Evolutionary conservation across 352 stramenopile genomes (phyloP).

Genomic region (Phytophthora palmivora): DNA sequence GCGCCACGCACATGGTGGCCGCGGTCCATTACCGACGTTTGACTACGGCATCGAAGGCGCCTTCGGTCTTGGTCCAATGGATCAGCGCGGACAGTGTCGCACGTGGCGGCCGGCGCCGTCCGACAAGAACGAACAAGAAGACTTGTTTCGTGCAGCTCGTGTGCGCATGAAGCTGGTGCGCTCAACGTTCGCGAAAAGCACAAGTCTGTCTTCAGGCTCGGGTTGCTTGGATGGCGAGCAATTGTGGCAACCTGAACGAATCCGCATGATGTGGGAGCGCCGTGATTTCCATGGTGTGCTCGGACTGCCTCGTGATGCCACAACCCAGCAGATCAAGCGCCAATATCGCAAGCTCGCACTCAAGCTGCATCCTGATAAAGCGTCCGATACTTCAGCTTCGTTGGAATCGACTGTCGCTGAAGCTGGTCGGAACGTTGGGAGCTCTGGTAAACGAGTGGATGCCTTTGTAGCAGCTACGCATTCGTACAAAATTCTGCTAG

Average conservation of each 20-base stretch:
- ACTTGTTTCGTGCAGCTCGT: slow-evolving; percentile 75
- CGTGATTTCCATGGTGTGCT: slow-evolving; percentile 82
- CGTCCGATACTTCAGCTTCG: slow-evolving; percentile 40
- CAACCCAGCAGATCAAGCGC: slow-evolving; percentile 75
- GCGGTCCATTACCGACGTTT: slow-evolving; percentile 45
- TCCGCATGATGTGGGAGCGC: slow-evolving; percentile 82
- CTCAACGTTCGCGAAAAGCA: slow-evolving; percentile 46
- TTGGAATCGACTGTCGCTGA: slow-evolving; percentile 43
- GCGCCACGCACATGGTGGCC: slow-evolving; percentile 1
- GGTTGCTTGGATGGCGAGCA: slow-evolving; percentile 65
- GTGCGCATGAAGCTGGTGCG: slow-evolving; percentile 85
- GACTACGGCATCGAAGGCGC: slow-evolving; percentile 42
- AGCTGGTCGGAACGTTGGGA: slow-evolving; percentile 18
- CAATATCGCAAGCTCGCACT: slow-evolving; percentile 88
- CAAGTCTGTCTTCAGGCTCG: slow-evolving; percentile 35
- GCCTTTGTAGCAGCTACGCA: slow-evolving; percentile 84
- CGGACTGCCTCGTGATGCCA: slow-evolving; percentile 68
- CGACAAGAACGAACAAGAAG: slow-evolving; percentile 77
- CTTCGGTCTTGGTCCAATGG: slow-evolving; percentile 32
- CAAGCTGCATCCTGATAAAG: slow-evolving; percentile 87
- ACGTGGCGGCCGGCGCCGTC: slow-evolving; percentile 47
- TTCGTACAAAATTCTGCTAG: slow-evolving; percentile 79
- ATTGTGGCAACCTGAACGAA: slow-evolving; percentile 81
- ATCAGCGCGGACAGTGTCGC: slow-evolving; percentile 33
- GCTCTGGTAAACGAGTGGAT: slow-evolving; percentile 58